Base-by-base conservation (phyloP, 1,284 basidiomycete species). In the Cutaneotrichosporon curvatum region DNA sequence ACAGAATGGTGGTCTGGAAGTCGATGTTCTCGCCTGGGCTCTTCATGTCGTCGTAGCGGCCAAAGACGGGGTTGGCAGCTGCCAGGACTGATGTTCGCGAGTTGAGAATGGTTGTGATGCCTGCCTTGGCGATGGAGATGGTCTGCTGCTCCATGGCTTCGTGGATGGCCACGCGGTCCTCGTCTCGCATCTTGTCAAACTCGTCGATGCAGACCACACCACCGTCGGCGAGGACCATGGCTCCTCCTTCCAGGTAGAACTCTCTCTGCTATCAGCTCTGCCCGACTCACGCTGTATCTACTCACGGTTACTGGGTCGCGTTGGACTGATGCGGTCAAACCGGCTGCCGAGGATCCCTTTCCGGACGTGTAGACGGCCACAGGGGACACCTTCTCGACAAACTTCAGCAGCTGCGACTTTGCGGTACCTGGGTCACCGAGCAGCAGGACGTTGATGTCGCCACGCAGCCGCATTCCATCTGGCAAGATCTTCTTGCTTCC, bases 111-210 rank as follows among this genome's bases (percentile, higher is more conserved):
- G 95, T 99, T 0, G 95, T 98, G 57, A 99, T 99, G 57, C 95
- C 95, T 3, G 95, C 95, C 72, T 99, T 99, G 30, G 94, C 94
- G 58, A 99, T 97, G 2, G 95, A 98, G 59, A 99, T 98, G 0
- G 94, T 99, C 69, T 99, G 94, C 67, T 99, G 94, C 65, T 99
- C 94, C 94, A 99, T 99, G 15, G 94, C 95, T 74, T 98, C 95
- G 73, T 98, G 95, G 53, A 98, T 98, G 0, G 95, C 95, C 2
- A 98, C 95, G 50, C 95, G 83, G 66, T 98, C 95, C 71, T 97
- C 94, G 65, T 98, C 95, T 23, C 94, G 79, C 95, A 98, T 99
- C 78, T 99, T 99, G 76, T 98, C 95, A 62, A 99, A 99, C 71
- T 99, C 95, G 66, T 99, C 95, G 63, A 99, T 99, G 67, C 95